Evolutionary conservation across 176 grass and related monocot genomes (phyloP), one percentile per base, ranked within the genome.

Genomic region (Oryza meyeriana): DNA sequence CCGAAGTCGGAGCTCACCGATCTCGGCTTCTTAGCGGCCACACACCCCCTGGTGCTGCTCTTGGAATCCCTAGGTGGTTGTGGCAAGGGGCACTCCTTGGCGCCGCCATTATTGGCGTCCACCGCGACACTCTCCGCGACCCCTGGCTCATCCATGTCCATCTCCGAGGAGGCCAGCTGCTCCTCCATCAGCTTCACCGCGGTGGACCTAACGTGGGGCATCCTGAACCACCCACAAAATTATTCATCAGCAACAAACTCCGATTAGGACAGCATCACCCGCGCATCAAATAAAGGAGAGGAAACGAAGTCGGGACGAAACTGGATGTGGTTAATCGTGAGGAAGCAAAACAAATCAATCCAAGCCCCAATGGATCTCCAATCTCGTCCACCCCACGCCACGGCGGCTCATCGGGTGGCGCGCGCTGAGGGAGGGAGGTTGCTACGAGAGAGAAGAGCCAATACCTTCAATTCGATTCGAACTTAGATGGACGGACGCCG

Each of bases 101-200:
- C 83, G 67, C 80, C 68, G 27, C 40, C 91, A 87, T 93, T 90
- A 50, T 18, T 85, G 72, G 67, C 90, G 47, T 93, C 85, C 58
- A 63, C 45, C 57, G 63, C 69, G 28, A 58, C 92, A 0, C 77
- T 68, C 73, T 72, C 80, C 0, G 82, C 13, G 26, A 66, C 22
- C 17, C 59, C 87, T 12, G 75, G 77, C 61, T 92, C 88, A 64
- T 90, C 88, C 88, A 87, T 91, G 71, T 91, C 86, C 92, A 91
- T 89, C 66, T 93, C 84, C 0, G 79, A 83, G 30, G 83, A 79
- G 40, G 61, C 40, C 63, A 79, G 39, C 17, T 79, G 86, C 26
- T 86, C 74, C 67, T 87, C 64, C 31, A 55, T 55, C 50, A 69
- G 84, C 75, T 65, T 84, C 40, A 63, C 22, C 2, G 55, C 20